Evolutionary conservation across 2,329 filamentous ascomycete genomes (phyloP).

Genomic region (Botryotinia narcissicola): DNA sequence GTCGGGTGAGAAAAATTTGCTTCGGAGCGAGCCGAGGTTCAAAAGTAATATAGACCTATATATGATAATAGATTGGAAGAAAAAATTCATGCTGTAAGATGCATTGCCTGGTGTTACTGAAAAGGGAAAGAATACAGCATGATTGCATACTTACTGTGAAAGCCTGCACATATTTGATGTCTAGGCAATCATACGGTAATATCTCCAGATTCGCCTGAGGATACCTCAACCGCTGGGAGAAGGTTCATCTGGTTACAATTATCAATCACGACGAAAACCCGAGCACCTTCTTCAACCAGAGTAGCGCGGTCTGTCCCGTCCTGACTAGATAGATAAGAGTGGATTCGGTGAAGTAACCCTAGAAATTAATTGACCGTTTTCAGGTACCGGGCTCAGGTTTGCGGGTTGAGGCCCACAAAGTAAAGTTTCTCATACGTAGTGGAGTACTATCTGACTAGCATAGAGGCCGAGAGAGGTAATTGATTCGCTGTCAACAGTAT

Average conservation of each 20-base stretch:
- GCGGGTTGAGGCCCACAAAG: background rate
- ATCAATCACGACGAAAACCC: background rate
- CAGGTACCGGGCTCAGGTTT: background rate
- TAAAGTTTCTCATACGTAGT: background rate
- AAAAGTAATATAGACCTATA: background rate
- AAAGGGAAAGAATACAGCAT: background rate
- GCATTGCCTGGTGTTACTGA: background rate
- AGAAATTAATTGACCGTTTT: background rate
- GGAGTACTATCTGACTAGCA: background rate
- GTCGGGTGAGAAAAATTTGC: background rate
- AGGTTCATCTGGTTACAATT: background rate
- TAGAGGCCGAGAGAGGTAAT: background rate
- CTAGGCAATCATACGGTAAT: background rate
- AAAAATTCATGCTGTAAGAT: background rate
- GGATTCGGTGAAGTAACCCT: background rate
- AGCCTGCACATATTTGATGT: background rate
- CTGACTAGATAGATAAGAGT: background rate
- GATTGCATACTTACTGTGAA: background rate
- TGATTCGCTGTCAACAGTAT: background rate
- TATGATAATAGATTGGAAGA: background rate
- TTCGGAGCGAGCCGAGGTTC: background rate
- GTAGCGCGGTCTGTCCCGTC: background rate
- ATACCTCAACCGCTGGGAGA: background rate
- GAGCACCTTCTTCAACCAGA: slow-evolving; percentile 13
- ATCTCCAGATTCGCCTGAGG: background rate